A percentile compares a stretch with the other conserved stretches of the same genome.
phyloP scores from a whole-genome alignment of 1,284 basidiomycete genomes.

The Cryptococcus sp. region DNA sequence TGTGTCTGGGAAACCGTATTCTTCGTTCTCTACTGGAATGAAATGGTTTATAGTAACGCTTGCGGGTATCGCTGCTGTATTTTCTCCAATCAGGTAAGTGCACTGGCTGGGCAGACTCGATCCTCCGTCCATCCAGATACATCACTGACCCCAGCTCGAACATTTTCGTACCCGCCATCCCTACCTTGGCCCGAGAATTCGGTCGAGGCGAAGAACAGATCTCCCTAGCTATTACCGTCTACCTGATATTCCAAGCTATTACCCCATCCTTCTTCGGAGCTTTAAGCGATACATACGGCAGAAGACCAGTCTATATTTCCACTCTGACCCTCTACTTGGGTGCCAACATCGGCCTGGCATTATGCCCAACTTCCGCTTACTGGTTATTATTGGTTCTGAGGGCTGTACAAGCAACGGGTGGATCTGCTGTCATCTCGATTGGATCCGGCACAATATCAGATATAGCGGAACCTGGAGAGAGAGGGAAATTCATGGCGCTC shows the following conservation, averaged over 20 bases:
- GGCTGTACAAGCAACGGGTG: slow-evolving; percentile 37
- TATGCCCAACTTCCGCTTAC: slow-evolving; percentile 38
- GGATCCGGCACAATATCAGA: slow-evolving; percentile 44
- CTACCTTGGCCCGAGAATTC: slow-evolving; percentile 35
- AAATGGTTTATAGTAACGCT: slow-evolving; percentile 30
- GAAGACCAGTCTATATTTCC: slow-evolving; percentile 41
- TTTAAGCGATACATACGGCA: slow-evolving; percentile 35
- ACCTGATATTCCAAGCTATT: slow-evolving; percentile 45
- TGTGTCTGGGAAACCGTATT: slow-evolving; percentile 25
- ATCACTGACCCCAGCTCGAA: slow-evolving; percentile 8
- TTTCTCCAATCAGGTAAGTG: slow-evolving; percentile 18
- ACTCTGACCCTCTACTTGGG: slow-evolving; percentile 43
- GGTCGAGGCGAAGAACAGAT: slow-evolving; percentile 32
- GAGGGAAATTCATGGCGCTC: slow-evolving; percentile 40
- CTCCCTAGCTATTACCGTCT: slow-evolving; percentile 44
- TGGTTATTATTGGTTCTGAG: slow-evolving; percentile 44
- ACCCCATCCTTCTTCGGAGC: slow-evolving; percentile 45
- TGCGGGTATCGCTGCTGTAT: slow-evolving; percentile 29
- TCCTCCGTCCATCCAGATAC: neutral
- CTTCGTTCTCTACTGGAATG: slow-evolving; percentile 27
- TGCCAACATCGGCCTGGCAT: slow-evolving; percentile 42
- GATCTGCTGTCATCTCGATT: slow-evolving; percentile 43
- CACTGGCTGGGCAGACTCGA: neutral
- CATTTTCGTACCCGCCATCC: slow-evolving; percentile 44
- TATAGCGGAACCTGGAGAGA: slow-evolving; percentile 43